Percentiles rank a stretch among this genome's conserved stretches.
Conservation (phyloP, 192 early-diverging fungal species). For the Coemansia sp. region DNA sequence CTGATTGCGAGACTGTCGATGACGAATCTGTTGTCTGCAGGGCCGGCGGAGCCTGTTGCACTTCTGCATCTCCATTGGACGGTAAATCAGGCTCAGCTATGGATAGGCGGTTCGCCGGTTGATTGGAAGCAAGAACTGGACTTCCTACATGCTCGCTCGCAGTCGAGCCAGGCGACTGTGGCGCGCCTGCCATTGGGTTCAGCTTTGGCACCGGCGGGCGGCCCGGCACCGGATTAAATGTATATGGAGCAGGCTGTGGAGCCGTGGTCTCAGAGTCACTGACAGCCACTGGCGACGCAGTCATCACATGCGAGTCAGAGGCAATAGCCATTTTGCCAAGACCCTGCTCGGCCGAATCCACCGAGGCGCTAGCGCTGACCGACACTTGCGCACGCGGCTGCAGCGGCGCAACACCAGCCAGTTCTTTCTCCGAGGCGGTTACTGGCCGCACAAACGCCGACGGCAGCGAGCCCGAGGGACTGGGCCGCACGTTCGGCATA, state of each 20-base stretch:
- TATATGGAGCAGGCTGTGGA: constrained; percentile 10
- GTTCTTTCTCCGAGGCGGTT: constrained; percentile 19
- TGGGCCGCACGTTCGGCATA: neutral
- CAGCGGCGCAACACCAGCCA: constrained; percentile 15
- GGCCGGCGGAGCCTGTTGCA: neutral
- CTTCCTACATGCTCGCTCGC: neutral
- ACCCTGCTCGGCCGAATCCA: neutral
- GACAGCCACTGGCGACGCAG: neutral
- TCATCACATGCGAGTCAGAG: neutral
- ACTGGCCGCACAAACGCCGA: constrained; percentile 30
- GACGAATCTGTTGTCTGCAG: constrained; percentile 4
- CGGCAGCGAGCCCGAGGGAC: constrained; percentile 8
- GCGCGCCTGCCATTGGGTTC: constrained; percentile 4
- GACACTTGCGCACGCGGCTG: constrained; percentile 8
- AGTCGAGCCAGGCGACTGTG: neutral
- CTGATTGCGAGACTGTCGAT: constrained; percentile 1
- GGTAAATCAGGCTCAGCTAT: neutral
- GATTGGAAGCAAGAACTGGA: neutral
- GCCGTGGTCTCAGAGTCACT: neutral
- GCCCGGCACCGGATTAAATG: constrained; percentile 42
- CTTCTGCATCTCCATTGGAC: neutral
- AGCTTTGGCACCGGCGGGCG: constrained; percentile 39
- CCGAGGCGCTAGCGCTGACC: constrained; percentile 1
- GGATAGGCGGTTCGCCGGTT: neutral
- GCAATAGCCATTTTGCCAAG: neutral